Percentiles rank a stretch among this genome's conserved stretches.
phyloP scores from a whole-genome alignment of 768 basidiomycete species.

The Termitomyces sp. region DNA sequence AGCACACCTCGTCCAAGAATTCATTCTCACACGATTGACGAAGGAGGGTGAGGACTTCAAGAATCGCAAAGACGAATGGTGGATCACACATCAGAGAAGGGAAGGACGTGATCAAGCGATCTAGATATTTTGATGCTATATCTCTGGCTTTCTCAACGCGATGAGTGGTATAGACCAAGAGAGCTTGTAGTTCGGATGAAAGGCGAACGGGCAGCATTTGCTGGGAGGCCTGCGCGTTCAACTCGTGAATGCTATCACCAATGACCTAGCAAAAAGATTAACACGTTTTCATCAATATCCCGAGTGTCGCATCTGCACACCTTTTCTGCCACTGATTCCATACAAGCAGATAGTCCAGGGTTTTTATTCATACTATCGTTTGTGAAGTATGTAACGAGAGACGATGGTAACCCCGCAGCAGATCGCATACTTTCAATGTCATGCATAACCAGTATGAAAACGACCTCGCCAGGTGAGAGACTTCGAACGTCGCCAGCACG shows the following conservation, averaged over 20 bases:
- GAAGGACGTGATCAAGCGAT: slow-evolving; percentile 83
- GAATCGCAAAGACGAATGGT: slow-evolving; percentile 78
- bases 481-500: slow-evolving; percentile 65
- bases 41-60: slow-evolving; percentile 88
- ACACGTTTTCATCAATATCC: not conserved
- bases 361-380: slow-evolving; percentile 82
- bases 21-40: slow-evolving; percentile 88
- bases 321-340: slow-evolving; percentile 86
- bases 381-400: slow-evolving; percentile 80
- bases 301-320: slow-evolving; percentile 25
- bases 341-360: slow-evolving; percentile 58
- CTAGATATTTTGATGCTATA: slow-evolving; percentile 76
- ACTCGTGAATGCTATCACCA: slow-evolving; percentile 61
- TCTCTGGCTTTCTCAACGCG: slow-evolving; percentile 77
- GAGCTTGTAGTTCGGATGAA: slow-evolving; percentile 65
- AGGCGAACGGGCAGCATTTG: slow-evolving; percentile 71
- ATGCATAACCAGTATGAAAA: slow-evolving; percentile 81
- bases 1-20: slow-evolving; percentile 78
- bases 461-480: slow-evolving; percentile 75
- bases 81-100: slow-evolving; percentile 93
- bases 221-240: slow-evolving; percentile 70
- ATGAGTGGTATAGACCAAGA: slow-evolving; percentile 79
- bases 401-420: slow-evolving; percentile 71
- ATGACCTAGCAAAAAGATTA: slow-evolving; percentile 53
- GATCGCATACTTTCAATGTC: slow-evolving; percentile 88